Percentiles rank a stretch among this genome's conserved stretches.
These are phyloP conservation scores for Jackrogersella multiformis DNA, from an alignment of 495 filamentous ascomycete genomes.

Conservation along the genomic window DNA sequence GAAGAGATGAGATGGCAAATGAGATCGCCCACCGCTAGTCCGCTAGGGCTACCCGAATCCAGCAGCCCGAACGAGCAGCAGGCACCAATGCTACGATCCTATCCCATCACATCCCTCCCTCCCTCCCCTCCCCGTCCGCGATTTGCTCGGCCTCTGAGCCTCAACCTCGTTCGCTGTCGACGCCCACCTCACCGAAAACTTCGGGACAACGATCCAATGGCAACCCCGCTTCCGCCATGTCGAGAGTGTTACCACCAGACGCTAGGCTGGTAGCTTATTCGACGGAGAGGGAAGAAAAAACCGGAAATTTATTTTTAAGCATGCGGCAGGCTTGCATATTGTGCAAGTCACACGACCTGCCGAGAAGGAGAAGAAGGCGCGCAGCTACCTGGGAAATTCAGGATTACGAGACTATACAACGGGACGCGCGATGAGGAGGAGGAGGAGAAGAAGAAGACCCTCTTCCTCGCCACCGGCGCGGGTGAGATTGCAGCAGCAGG, in stretches of 20 bases:
- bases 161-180: background rate
- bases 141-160: slow-evolving; percentile 9
- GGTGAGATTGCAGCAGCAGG: background rate
- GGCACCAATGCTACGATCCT: background rate
- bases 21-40: background rate
- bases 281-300: too few relatives aligned
- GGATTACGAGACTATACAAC: too few relatives aligned
- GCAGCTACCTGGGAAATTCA: too few relatives aligned
- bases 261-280: too few relatives aligned
- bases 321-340: slow-evolving; percentile 16
- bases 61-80: too few relatives aligned
- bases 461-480: background rate
- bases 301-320: too few relatives aligned
- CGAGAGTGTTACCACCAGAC: too few relatives aligned
- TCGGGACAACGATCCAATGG: slow-evolving; percentile 6
- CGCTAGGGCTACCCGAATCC: background rate
- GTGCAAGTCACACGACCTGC: slow-evolving; percentile 23
- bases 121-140: background rate
- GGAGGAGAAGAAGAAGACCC: too few relatives aligned
- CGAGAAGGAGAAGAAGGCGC: background rate
- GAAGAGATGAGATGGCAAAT: background rate
- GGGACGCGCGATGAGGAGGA: too few relatives aligned
- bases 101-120: too few relatives aligned
- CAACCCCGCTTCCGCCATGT: background rate
- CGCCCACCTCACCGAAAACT: background rate